Evolutionary conservation across 164 flowering plant genomes (phyloP).

Genomic region (Brasenia schreberi): DNA sequence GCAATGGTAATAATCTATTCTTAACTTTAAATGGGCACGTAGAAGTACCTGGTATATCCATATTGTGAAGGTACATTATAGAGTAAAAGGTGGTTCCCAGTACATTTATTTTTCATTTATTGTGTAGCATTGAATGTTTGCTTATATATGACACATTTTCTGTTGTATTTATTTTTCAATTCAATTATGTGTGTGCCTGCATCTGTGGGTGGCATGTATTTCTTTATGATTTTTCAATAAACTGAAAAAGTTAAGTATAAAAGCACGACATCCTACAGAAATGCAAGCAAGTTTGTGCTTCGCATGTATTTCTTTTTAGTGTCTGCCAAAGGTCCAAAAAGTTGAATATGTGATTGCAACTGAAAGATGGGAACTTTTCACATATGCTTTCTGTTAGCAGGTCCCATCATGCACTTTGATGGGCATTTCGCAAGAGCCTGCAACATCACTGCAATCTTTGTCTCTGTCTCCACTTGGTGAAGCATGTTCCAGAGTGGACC

Average conservation of each 20-base stretch:
- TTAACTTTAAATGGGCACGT: too few relatives aligned
- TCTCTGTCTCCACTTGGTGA: slow-evolving; percentile 70
- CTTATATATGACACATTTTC: too few relatives aligned
- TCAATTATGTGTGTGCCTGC: too few relatives aligned
- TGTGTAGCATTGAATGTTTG: too few relatives aligned
- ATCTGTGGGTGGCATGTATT: neutral
- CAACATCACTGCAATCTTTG: slow-evolving; percentile 24
- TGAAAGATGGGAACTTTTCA: neutral
- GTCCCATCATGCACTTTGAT: slow-evolving; percentile 62
- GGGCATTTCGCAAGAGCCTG: slow-evolving; percentile 45
- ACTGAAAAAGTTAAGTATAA: neutral
- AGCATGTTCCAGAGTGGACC: slow-evolving; percentile 79
- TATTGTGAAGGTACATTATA: too few relatives aligned
- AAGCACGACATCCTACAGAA: neutral
- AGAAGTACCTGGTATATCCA: too few relatives aligned
- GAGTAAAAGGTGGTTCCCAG: too few relatives aligned
- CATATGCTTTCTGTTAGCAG: slow-evolving; percentile 19
- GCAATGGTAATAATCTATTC: too few relatives aligned
- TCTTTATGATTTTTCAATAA: neutral
- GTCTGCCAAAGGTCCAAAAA: neutral
- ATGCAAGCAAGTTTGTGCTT: neutral
- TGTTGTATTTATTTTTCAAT: too few relatives aligned
- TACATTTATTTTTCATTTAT: too few relatives aligned
- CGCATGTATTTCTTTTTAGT: too few relatives aligned
- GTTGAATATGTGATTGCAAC: neutral